Percentiles rank a stretch among this genome's conserved stretches.
Conservation (phyloP, 768 basidiomycete genomes). For the Leccinum variicolor region DNA sequence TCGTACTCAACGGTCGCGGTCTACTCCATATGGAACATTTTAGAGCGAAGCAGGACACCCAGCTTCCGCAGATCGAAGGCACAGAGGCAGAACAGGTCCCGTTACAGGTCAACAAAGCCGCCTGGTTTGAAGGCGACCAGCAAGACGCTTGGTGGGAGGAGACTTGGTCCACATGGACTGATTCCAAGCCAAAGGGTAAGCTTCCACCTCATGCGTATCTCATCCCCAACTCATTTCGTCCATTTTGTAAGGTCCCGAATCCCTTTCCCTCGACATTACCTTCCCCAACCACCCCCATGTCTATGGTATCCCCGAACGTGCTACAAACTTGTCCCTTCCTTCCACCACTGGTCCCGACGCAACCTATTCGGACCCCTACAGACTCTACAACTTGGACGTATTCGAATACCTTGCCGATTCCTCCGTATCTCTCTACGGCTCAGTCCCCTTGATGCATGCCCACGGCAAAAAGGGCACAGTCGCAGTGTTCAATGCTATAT, state of each 20-base stretch:
- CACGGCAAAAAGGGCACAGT: constrained; percentile 87
- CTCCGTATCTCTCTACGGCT: constrained; percentile 82
- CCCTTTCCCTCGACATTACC: constrained; percentile 84
- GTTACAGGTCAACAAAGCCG: constrained; percentile 47
- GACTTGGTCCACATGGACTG: constrained; percentile 80
- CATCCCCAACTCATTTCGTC: constrained; percentile 1
- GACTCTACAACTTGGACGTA: constrained; percentile 93
- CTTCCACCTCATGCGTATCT: not conserved
- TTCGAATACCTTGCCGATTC: constrained; percentile 91
- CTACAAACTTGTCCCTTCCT: constrained; percentile 84
- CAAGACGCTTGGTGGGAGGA: constrained; percentile 93
- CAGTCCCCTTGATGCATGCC: constrained; percentile 91
- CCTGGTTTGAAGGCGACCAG: constrained; percentile 87
- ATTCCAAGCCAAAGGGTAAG: constrained; percentile 92
- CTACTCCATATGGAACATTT: constrained; percentile 99
- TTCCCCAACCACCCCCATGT: constrained; percentile 91
- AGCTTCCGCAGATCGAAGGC: constrained; percentile 38
- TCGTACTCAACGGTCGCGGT: constrained; percentile 86
- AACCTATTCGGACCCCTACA: constrained; percentile 85
- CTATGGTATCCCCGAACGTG: constrained; percentile 97
- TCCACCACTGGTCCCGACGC: constrained; percentile 79
- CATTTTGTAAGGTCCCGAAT: constrained; percentile 80
- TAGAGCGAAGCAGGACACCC: constrained; percentile 54
- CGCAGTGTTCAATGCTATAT: constrained; percentile 83
- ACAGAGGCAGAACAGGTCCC: constrained; percentile 50